phyloP scores from a whole-genome alignment of 129 eudicot species.

The Lonicera japonica region DNA sequence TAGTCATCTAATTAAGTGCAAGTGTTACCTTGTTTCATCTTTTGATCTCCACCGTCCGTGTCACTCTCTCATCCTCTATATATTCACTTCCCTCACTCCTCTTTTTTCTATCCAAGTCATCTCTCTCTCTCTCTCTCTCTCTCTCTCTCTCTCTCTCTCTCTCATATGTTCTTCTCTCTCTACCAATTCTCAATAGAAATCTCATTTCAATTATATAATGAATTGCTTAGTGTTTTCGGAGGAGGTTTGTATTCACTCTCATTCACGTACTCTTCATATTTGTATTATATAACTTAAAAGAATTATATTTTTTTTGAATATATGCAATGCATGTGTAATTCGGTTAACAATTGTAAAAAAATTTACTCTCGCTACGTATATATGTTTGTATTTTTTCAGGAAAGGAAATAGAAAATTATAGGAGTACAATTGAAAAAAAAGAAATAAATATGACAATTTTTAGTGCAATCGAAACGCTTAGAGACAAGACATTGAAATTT shows the following conservation, averaged over 20 bases:
- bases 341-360: no score
- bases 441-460: no score
- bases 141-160: constrained; percentile 1
- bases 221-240: constrained; percentile 40
- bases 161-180: not conserved
- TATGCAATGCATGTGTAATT: no score
- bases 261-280: not conserved
- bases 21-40: constrained; percentile 1
- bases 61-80: constrained; percentile 30
- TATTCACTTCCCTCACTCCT: constrained; percentile 23
- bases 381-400: no score
- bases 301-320: no score
- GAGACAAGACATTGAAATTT: no score
- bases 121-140: constrained; percentile 19
- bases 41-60: constrained; percentile 35
- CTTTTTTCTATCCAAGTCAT: constrained; percentile 29
- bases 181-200: no score
- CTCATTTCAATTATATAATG: constrained; percentile 30
- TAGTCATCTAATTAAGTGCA: not conserved
- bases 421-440: no score
- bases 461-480: no score
- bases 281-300: no score
- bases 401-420: no score
- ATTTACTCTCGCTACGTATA: no score
- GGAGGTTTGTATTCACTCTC: constrained; percentile 33